Evolutionary conservation across 495 filamentous ascomycete species (phyloP).

Genomic region (Penicillium mononematosum): DNA sequence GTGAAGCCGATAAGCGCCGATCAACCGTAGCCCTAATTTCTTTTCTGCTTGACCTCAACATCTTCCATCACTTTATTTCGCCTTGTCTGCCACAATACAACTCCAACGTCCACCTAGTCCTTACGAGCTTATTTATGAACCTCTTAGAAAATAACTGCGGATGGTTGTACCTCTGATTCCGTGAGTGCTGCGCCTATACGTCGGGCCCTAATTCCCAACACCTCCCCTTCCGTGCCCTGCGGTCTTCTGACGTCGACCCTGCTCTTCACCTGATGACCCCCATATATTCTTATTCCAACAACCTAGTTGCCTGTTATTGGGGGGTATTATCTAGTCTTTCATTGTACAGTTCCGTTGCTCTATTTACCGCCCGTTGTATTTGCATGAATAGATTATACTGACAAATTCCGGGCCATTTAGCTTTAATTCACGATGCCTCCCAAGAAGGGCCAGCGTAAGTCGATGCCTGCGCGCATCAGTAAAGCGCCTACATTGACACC

Average conservation of each 20-base stretch:
- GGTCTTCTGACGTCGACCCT: constrained; percentile 23
- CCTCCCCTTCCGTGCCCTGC: constrained; percentile 15
- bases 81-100: constrained; percentile 6
- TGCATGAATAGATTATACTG: constrained; percentile 13
- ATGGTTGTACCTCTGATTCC: constrained; percentile 9
- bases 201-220: constrained; percentile 25
- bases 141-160: neutral
- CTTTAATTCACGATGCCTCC: constrained; percentile 25
- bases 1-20: constrained; percentile 33
- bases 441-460: constrained; percentile 26
- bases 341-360: neutral
- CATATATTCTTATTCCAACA: constrained; percentile 3
- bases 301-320: constrained; percentile 2
- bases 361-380: constrained; percentile 6
- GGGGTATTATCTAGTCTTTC: neutral
- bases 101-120: neutral
- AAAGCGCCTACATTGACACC: constrained; percentile 18
- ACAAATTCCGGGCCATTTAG: constrained; percentile 10
- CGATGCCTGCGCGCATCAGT: constrained; percentile 21
- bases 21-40: constrained; percentile 36
- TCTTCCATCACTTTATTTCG: constrained; percentile 11
- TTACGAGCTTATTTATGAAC: neutral
- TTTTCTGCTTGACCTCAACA: constrained; percentile 31
- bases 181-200: constrained; percentile 18
- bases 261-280: constrained; percentile 1